Evolutionary conservation across 225 moss, liverwort and hornwort genomes (phyloP).

Genomic region (Rhytidiadelphus loreus): DNA sequence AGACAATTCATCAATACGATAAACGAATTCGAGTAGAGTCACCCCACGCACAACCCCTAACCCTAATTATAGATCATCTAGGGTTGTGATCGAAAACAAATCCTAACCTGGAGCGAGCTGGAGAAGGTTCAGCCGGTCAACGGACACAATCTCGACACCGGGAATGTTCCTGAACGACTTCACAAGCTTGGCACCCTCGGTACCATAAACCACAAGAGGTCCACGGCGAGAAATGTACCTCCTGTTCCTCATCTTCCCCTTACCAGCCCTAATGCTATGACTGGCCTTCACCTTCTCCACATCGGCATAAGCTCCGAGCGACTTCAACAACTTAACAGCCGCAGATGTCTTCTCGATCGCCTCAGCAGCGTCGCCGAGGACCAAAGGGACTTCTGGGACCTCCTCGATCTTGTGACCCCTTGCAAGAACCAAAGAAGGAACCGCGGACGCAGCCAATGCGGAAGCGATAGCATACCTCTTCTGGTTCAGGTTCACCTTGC

Average conservation of each 20-base stretch:
- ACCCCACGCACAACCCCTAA: background rate
- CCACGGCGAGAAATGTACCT: conserved; percentile 77
- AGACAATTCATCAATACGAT: background rate
- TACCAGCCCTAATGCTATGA: conserved; percentile 74
- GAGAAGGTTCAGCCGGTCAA: conserved; percentile 66
- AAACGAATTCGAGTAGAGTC: background rate
- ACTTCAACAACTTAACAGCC: conserved; percentile 71
- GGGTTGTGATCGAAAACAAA: background rate
- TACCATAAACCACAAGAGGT: conserved; percentile 79
- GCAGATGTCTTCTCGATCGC: conserved; percentile 80
- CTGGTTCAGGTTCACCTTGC: conserved; percentile 92
- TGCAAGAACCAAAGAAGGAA: conserved; percentile 65
- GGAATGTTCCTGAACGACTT: conserved; percentile 90
- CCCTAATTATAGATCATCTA: background rate
- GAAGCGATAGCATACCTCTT: conserved; percentile 89
- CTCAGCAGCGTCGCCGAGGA: conserved; percentile 58
- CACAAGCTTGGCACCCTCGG: conserved; percentile 83
- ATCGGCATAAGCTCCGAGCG: conserved; percentile 71
- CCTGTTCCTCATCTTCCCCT: conserved; percentile 98
- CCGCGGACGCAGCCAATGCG: conserved; percentile 75
- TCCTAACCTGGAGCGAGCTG: conserved; percentile 62
- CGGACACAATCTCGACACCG: conserved; percentile 73
- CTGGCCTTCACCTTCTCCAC: conserved; percentile 86
- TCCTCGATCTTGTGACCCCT: conserved; percentile 77
- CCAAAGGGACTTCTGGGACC: conserved; percentile 79